A percentile compares a stretch with the other conserved stretches of the same genome.
phyloP scores from a whole-genome alignment of 805 yeast species.

The Wickerhamomyces subpelliculosus region DNA sequence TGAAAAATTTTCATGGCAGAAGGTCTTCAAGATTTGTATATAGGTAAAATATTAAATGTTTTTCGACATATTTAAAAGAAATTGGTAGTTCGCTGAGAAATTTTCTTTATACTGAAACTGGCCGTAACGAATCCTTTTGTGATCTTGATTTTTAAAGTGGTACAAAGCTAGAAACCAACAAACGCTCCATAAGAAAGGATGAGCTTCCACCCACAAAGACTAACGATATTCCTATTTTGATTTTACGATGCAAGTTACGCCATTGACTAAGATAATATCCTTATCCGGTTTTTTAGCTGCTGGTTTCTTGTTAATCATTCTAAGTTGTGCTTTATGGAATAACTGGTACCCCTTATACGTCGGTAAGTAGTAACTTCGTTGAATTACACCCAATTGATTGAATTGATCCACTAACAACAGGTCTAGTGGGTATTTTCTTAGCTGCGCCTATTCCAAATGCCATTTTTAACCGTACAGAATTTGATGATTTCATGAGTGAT shows the following conservation, averaged over 20 bases:
- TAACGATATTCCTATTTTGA: too few relatives aligned
- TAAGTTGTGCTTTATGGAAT: slow-evolving; percentile 82
- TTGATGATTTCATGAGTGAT: slow-evolving; percentile 58
- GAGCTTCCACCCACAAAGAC: too few relatives aligned
- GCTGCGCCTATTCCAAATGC: slow-evolving; percentile 71
- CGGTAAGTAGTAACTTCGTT: slow-evolving; percentile 27
- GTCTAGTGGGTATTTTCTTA: slow-evolving; percentile 47
- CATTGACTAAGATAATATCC: slow-evolving; percentile 71
- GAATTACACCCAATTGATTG: neutral
- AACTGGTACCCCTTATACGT: slow-evolving; percentile 89
- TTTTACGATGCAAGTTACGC: slow-evolving; percentile 31
- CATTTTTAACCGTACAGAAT: slow-evolving; percentile 39
- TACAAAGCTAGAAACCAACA: too few relatives aligned
- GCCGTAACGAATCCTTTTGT: too few relatives aligned
- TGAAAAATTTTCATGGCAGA: neutral
- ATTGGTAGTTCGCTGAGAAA: neutral
- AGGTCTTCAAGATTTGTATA: neutral
- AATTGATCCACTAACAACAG: slow-evolving; percentile 4
- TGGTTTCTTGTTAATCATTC: slow-evolving; percentile 82
- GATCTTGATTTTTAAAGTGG: too few relatives aligned
- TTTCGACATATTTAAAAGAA: neutral
- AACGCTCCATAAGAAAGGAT: too few relatives aligned
- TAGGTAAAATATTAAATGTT: neutral
- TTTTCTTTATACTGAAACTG: too few relatives aligned
- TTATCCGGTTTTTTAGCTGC: slow-evolving; percentile 74